Conservation (phyloP, 352 stramenopile genomes). For the Pythium insidiosum region DNA sequence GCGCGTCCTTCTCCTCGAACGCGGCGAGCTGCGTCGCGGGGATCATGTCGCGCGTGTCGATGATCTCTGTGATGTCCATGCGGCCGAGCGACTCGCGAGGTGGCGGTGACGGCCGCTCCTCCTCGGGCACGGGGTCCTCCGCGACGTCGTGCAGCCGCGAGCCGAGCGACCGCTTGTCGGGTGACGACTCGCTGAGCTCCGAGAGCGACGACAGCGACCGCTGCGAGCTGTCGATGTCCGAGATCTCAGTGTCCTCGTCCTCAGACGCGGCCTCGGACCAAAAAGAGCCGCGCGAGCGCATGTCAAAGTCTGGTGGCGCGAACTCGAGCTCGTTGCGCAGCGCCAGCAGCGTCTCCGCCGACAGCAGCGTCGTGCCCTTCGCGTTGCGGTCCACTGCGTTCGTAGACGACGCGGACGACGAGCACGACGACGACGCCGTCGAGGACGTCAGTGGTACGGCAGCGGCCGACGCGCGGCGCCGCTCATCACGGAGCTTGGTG, state of each 20-base stretch:
- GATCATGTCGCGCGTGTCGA: conserved; percentile 44
- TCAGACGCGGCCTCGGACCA: conserved; percentile 46
- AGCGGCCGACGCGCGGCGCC: no score
- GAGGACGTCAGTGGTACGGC: no score
- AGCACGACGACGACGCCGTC: no score
- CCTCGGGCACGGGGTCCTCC: conserved; percentile 14
- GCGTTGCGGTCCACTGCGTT: conserved; percentile 1
- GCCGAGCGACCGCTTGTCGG: conserved; percentile 27
- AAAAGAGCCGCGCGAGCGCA: conserved; percentile 18
- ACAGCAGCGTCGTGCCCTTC: no score
- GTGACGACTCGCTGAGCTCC: conserved; percentile 6
- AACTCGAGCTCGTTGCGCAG: conserved; percentile 1
- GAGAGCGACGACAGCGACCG: conserved; percentile 20
- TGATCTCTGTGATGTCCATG: conserved; percentile 29
- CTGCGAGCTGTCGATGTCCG: conserved; percentile 25
- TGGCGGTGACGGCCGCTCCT: no score
- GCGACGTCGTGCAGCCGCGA: conserved; percentile 27
- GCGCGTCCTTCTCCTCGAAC: not conserved
- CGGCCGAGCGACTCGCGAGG: conserved; percentile 3
- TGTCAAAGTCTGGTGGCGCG: conserved; percentile 6
- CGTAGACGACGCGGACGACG: no score
- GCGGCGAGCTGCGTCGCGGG: conserved; percentile 7
- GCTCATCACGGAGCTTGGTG: conserved; percentile 37
- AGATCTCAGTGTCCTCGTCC: conserved; percentile 16
- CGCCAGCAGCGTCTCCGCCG: not conserved